Conservation (phyloP, 768 basidiomycete species). For the Kwoniella newhampshirensis region DNA sequence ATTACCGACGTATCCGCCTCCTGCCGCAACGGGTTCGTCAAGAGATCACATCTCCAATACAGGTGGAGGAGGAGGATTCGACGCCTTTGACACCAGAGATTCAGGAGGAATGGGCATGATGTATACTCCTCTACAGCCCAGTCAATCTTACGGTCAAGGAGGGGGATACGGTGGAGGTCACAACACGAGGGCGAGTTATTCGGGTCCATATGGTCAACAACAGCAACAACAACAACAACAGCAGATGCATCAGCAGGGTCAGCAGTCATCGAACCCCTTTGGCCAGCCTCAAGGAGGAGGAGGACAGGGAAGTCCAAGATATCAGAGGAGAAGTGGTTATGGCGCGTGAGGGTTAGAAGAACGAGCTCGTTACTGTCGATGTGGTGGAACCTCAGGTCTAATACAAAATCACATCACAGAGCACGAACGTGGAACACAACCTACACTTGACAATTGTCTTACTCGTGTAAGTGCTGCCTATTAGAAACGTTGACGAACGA, state of each 20-base stretch:
- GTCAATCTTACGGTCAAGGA: constrained; percentile 1
- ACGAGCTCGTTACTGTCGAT: too few species aligned
- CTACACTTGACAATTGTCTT: too few species aligned
- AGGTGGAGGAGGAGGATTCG: constrained; percentile 19
- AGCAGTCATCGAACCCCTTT: constrained; percentile 24
- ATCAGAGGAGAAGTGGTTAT: constrained; percentile 38
- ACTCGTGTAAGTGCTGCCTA: too few species aligned
- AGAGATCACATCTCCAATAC: constrained; percentile 14
- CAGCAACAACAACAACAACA: neutral
- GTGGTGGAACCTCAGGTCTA: too few species aligned
- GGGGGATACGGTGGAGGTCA: constrained; percentile 21
- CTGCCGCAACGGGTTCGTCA: constrained; percentile 28
- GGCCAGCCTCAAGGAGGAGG: constrained; percentile 10
- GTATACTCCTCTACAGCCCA: constrained; percentile 44
- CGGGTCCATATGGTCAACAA: constrained; percentile 33
- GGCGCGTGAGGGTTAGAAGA: constrained; percentile 15
- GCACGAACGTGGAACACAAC: too few species aligned
- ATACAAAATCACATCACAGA: too few species aligned
- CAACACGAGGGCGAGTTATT: constrained; percentile 39
- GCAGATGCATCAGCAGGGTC: too few species aligned
- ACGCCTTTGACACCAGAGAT: constrained; percentile 36
- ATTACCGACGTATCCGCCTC: constrained; percentile 43
- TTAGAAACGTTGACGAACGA: too few species aligned
- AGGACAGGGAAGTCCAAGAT: constrained; percentile 34
- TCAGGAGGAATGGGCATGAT: constrained; percentile 34